Conservation (phyloP, 257 asterid genomes). For the Nicotiana otophora region DNA sequence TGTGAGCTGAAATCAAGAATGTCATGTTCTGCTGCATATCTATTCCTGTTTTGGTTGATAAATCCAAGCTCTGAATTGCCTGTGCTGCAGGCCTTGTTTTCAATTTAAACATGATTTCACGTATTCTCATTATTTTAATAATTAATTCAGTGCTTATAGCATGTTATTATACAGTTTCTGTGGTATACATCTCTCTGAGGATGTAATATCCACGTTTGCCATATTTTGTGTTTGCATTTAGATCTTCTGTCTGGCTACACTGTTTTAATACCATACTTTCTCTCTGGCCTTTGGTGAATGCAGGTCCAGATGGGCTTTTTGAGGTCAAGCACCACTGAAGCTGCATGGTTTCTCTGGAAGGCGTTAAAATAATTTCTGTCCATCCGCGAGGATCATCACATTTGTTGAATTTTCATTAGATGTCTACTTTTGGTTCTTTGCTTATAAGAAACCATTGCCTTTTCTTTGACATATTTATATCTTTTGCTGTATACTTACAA, state of each 20-base stretch:
- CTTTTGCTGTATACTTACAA: not conserved
- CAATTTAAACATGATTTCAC: not conserved
- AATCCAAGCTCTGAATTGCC: not conserved
- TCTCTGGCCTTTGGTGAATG: constrained; percentile 14
- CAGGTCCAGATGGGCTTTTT: constrained; percentile 92
- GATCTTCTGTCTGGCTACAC: not conserved
- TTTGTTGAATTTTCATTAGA: not conserved
- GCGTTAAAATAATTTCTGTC: not conserved
- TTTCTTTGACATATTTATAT: not conserved
- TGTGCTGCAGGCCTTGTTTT: not conserved
- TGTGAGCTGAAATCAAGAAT: not conserved
- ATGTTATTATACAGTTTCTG: not conserved
- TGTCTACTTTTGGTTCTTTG: not conserved
- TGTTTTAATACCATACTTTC: not conserved
- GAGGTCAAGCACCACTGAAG: constrained; percentile 43
- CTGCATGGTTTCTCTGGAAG: not conserved
- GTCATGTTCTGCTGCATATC: not conserved
- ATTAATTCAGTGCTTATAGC: not conserved
- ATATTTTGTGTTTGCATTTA: not conserved
- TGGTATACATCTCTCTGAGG: not conserved
- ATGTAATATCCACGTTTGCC: not conserved
- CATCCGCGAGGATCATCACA: not conserved
- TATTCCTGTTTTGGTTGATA: not conserved
- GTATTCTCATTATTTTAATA: not conserved
- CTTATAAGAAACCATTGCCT: not conserved